phyloP scores from a whole-genome alignment of 2,329 filamentous ascomycete genomes.

The Colletotrichum brevisporum region DNA sequence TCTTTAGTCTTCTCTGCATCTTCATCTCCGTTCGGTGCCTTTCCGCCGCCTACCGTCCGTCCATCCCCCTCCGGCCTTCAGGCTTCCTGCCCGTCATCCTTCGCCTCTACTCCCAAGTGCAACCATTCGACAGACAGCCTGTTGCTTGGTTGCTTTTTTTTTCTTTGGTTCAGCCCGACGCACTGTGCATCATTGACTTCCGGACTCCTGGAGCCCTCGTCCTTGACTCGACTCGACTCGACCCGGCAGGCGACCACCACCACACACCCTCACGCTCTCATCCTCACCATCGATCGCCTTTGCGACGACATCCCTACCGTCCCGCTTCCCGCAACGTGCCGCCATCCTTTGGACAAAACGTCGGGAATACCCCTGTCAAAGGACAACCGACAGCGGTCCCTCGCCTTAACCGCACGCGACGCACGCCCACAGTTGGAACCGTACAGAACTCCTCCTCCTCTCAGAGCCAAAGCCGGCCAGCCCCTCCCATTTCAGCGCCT shows the following conservation, averaged over 20 bases:
- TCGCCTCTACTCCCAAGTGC: slow-evolving; percentile 15
- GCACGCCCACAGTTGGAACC: slow-evolving; percentile 30
- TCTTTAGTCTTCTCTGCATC: slow-evolving; percentile 20
- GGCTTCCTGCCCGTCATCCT: slow-evolving; percentile 22
- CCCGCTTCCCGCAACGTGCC: slow-evolving; percentile 38
- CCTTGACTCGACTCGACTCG: background rate
- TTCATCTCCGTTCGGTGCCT: slow-evolving; percentile 8
- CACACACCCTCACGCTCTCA: too few species aligned
- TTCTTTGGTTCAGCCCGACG: slow-evolving; percentile 18
- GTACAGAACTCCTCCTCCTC: slow-evolving; percentile 6
- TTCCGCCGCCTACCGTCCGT: slow-evolving; percentile 26
- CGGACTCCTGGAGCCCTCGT: slow-evolving; percentile 26
- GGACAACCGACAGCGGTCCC: slow-evolving; percentile 15
- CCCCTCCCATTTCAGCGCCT: slow-evolving; percentile 36
- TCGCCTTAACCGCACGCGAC: slow-evolving; percentile 28
- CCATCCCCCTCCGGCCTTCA: background rate
- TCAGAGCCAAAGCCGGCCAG: slow-evolving; percentile 19
- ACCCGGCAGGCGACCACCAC: background rate
- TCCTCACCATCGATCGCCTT: slow-evolving; percentile 1
- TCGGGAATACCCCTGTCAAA: slow-evolving; percentile 34
- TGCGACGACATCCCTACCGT: slow-evolving; percentile 39
- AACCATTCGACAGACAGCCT: slow-evolving; percentile 6
- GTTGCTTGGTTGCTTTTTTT: slow-evolving; percentile 9
- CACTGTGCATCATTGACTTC: slow-evolving; percentile 21
- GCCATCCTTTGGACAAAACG: slow-evolving; percentile 34